phyloP scores from a whole-genome alignment of 1,139 yeast genomes.

The Kazachstania sp. region DNA sequence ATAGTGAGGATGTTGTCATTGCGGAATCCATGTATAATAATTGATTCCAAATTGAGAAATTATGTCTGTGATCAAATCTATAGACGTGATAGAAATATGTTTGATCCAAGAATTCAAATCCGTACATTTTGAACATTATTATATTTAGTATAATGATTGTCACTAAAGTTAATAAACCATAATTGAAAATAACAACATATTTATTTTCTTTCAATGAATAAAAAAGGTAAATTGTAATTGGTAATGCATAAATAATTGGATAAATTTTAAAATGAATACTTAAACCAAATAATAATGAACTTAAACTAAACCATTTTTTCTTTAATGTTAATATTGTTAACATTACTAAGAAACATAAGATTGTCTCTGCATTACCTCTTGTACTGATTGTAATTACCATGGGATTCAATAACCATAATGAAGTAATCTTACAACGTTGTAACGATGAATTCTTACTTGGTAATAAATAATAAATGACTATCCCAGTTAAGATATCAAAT shows the following conservation, averaged over 20 bases:
- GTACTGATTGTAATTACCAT: constrained; percentile 93
- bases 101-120: constrained; percentile 66
- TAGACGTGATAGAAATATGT: constrained; percentile 77
- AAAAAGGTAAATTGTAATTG: constrained; percentile 23
- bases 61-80: constrained; percentile 88
- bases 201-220: constrained; percentile 30
- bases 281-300: constrained; percentile 65
- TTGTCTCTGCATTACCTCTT: constrained; percentile 88
- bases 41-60: constrained; percentile 81
- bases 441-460: neutral
- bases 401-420: constrained; percentile 83
- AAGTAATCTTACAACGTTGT: neutral
- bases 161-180: constrained; percentile 23
- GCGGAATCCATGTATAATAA: constrained; percentile 61
- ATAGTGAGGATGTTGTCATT: constrained; percentile 18
- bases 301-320: constrained; percentile 33
- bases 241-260: constrained; percentile 77
- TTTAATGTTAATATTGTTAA: constrained; percentile 43
- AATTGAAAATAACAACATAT: constrained; percentile 18
- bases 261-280: constrained; percentile 86
- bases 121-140: constrained; percentile 60
- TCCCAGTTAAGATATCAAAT: constrained; percentile 78
- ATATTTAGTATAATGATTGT: constrained; percentile 43
- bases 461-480: constrained; percentile 46
- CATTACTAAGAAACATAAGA: constrained; percentile 71